Conservation (phyloP, 1,284 basidiomycete genomes). For the Moesziomyces antarcticus region DNA sequence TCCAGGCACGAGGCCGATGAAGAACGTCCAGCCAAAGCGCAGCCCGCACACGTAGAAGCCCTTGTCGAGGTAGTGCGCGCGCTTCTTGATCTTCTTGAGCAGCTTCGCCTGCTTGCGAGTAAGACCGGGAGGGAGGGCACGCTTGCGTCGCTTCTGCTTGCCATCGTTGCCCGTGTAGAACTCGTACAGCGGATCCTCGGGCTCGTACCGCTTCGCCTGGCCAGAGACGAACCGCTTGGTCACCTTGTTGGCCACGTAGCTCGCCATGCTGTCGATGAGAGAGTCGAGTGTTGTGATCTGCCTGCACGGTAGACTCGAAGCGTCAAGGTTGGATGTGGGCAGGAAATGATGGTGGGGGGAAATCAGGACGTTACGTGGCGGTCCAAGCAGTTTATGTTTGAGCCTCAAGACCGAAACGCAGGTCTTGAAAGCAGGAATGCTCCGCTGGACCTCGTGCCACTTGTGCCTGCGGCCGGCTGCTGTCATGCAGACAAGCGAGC, state of each 20-base stretch:
- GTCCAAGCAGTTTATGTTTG: not conserved
- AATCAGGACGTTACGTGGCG: not conserved
- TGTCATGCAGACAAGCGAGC: not conserved
- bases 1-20: slow-evolving; percentile 77
- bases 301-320: not conserved
- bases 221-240: slow-evolving; percentile 43
- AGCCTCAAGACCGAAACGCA: too few species aligned
- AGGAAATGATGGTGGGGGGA: not conserved
- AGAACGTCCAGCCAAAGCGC: slow-evolving; percentile 80
- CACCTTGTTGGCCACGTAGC: slow-evolving; percentile 51
- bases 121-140: slow-evolving; percentile 80
- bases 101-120: slow-evolving; percentile 81
- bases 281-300: too few species aligned
- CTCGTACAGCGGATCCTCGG: slow-evolving; percentile 81
- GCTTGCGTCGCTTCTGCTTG: slow-evolving; percentile 76
- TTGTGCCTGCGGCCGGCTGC: not conserved
- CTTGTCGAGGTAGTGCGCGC: slow-evolving; percentile 92
- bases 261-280: slow-evolving; percentile 28
- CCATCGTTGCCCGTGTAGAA: slow-evolving; percentile 76
- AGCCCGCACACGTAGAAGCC: slow-evolving; percentile 85
- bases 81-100: slow-evolving; percentile 69
- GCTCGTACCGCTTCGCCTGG: slow-evolving; percentile 58
- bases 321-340: not conserved
- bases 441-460: too few species aligned
- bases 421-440: not conserved